Percentiles rank a stretch among this genome's conserved stretches.
Evolutionary conservation across 768 basidiomycete genomes (phyloP).

Genomic region (Termitomyces sp.): DNA sequence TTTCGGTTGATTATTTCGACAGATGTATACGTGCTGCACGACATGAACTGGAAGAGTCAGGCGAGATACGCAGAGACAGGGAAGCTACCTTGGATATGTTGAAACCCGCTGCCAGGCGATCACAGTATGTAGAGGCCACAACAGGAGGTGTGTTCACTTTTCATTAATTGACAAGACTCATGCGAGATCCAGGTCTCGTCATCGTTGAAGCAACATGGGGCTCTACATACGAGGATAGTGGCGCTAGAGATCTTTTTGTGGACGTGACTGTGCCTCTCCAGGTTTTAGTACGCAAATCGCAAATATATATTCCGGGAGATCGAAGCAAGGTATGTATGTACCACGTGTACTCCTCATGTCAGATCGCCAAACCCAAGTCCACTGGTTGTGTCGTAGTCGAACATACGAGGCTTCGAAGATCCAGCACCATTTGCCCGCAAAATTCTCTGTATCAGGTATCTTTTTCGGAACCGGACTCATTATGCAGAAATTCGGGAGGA

Average conservation of each 20-base stretch:
- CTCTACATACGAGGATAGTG: slow-evolving; percentile 44
- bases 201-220: slow-evolving; percentile 77
- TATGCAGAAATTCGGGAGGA: slow-evolving; percentile 76
- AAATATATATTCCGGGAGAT: slow-evolving; percentile 73
- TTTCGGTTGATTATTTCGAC: slow-evolving; percentile 1
- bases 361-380: background rate
- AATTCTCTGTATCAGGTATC: slow-evolving; percentile 67
- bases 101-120: slow-evolving; percentile 62
- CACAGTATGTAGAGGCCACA: slow-evolving; percentile 57
- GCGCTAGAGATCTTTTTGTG: slow-evolving; percentile 52
- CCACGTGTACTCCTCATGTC: background rate
- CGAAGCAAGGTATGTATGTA: slow-evolving; percentile 60
- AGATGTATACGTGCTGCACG: slow-evolving; percentile 70
- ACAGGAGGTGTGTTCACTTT: slow-evolving; percentile 52
- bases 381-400: slow-evolving; percentile 41
- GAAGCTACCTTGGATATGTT: slow-evolving; percentile 62
- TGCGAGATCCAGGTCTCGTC: slow-evolving; percentile 55
- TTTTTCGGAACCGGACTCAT: slow-evolving; percentile 71
- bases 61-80: slow-evolving; percentile 58
- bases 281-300: slow-evolving; percentile 74
- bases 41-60: slow-evolving; percentile 60
- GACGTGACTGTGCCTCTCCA: slow-evolving; percentile 84
- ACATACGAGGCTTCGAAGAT: slow-evolving; percentile 87
- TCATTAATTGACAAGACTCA: slow-evolving; percentile 5
- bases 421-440: slow-evolving; percentile 74